Evolutionary conservation across 1,284 basidiomycete genomes (phyloP), one percentile per base, ranked within the genome.

Genomic region (Ustilago xerochloae): DNA sequence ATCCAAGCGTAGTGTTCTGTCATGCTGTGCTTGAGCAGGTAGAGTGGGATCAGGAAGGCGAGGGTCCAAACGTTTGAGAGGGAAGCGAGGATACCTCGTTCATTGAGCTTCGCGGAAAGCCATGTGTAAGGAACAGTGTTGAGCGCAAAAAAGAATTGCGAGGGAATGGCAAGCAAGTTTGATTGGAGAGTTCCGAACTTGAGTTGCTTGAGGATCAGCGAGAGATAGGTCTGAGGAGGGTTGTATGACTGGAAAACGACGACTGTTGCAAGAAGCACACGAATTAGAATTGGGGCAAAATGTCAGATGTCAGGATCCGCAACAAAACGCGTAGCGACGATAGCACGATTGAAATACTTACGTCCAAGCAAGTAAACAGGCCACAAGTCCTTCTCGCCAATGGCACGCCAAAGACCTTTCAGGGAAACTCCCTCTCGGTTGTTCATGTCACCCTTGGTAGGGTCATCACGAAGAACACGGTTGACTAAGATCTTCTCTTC

Each of bases 391-490:
- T 89, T 91, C 78, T 92, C 90, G 38, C 86, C 87, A 3, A 91
- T 59, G 2, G 89, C 87, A 18, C 81, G 10, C 54, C 38, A 56
- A 3, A 76, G 26, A 22, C 41, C 60, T 6, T 26, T 24, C 18
- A 55, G 26, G 13, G 52, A 48, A 10, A 77, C 39, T 0, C 89
- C 89, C 82, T 92, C 88, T 24, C 91, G 89, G 70, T 93, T 93
- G 85, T 92, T 90, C 91, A 92, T 92, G 68, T 63, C 87, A 85
- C 36, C 86, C 88, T 86, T 92, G 90, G 81, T 81, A 0, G 84
- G 91, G 71, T 92, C 91, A 78, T 91, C 91, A 3, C 91, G 87
- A 5, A 92, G 85, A n/a, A 91, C 86, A 18, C 89, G 86, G 58
- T 86, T 87, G 10, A 89, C 88, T 1, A 88, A 86, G 57, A 90